Base-by-base conservation (phyloP, 495 filamentous ascomycete genomes). In the Neurospora sublineolata region DNA sequence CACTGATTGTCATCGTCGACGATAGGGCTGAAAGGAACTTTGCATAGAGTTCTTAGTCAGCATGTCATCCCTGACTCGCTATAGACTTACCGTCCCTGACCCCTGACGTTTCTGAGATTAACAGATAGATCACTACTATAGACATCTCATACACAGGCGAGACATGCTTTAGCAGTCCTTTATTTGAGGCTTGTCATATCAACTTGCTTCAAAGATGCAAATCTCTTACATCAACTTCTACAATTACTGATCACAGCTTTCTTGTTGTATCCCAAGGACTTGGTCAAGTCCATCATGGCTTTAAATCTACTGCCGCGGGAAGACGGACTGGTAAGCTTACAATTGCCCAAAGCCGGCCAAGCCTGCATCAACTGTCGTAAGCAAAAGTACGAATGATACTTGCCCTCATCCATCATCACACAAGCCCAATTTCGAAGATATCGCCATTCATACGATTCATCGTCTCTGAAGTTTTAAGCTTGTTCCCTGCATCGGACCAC, bases 371-470 rank as follows among this genome's bases (percentile, higher is more conserved):
- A 70, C 67, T 79, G 77, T 60, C 74, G 75, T 3, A 83, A 83
- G 70, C 84, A 84, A 76, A 86, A 86, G 75, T 75, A 69, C 33
- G 71, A 64, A 16, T 33, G 27, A 33, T 36, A 33, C 52, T 33
- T 14, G 11, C 14, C 30, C 23, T 9, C 52, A 64, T 16, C 14
- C 27, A 64, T 18, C 52, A 33, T 60, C 12, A 11, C 23, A 64
- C 27, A 64, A 36, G 52, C 30, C 27, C 12, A 3, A 9, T 8
- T 9, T 18, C 1, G 27, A 36, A 64, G 12, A 64, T 18, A 64
- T 33, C 52, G 3, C 14, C 52, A 64, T 64, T 33, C 23, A 60
- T 30, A 30, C 20, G 10, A 12, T 33, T 6, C 52, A 14, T 33
- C 14, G 4, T 27, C 11, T 58, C 46, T 27, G 0, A 60, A 60